Conservation (phyloP, 306 rosid genomes). For the Pterocarpus santalinus region DNA sequence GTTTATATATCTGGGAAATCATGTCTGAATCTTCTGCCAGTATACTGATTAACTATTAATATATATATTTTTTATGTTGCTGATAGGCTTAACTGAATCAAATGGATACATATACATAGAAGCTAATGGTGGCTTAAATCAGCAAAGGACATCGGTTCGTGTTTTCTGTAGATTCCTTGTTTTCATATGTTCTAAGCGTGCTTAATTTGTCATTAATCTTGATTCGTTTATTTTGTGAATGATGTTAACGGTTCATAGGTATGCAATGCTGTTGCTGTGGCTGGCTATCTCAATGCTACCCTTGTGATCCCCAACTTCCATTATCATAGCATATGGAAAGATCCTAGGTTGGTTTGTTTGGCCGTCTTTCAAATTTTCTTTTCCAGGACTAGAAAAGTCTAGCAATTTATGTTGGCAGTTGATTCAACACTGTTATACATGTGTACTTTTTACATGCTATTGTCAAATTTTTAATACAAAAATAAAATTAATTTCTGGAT, state of each 20-base stretch:
- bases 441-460: slow-evolving; percentile 23
- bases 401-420: slow-evolving; percentile 31
- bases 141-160: slow-evolving; percentile 96
- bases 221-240: slow-evolving; percentile 45
- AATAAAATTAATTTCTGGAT: background rate
- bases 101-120: slow-evolving; percentile 95
- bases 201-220: slow-evolving; percentile 35
- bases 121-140: slow-evolving; percentile 98
- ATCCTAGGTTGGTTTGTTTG: slow-evolving; percentile 81
- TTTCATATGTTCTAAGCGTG: slow-evolving; percentile 33
- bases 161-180: slow-evolving; percentile 39
- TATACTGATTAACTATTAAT: slow-evolving; percentile 1
- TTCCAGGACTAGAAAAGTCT: slow-evolving; percentile 23
- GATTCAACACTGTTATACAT: background rate
- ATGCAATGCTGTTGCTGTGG: slow-evolving; percentile 99
- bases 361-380: slow-evolving; percentile 14
- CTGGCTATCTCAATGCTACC: slow-evolving; percentile 97
- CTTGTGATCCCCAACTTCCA: slow-evolving; percentile 96
- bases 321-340: slow-evolving; percentile 99
- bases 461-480: slow-evolving; percentile 1
- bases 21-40: slow-evolving; percentile 20
- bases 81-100: slow-evolving; percentile 79
- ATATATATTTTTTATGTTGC: slow-evolving; percentile 33
- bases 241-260: slow-evolving; percentile 61
- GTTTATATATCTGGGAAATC: slow-evolving; percentile 11